Evolutionary conservation across 192 early-diverging fungal species (phyloP), one percentile per base, ranked within the genome.

Genomic region (Haplosporangium gracile): DNA sequence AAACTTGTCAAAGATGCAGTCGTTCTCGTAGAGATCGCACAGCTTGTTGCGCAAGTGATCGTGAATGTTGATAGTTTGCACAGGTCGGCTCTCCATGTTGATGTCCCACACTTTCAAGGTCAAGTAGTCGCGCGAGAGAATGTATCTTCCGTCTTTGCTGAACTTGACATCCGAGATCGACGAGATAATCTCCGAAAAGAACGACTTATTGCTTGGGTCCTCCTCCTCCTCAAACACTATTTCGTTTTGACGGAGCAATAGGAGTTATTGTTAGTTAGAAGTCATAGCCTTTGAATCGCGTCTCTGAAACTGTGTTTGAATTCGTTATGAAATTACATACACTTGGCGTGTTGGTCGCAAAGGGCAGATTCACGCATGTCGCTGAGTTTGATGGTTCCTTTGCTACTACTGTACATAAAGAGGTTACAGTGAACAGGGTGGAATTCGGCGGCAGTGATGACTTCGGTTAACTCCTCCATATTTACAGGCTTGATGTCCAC

Each of bases 1-100:
- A 81, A 99, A 99, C 92, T 99, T 99, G 93, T 99, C 99, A 92
- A 99, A 99, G 87, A 99, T 99, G 89, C 97, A 98, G 89, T 99
- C 98, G 91, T 98, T 99, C 81, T 99, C 98, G 92, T 99, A 99
- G 26, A 99, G 90, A 83, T 99, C 99, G 90, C 99, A 99, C 51
- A 99, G 92, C 89, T 98, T 98, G 88, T 94, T 93, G 88, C 95
- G 93, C 57, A 99, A 90, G 72, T 98, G 95, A 85, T 99, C 97
- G 89, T 99, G 99, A 42, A 99, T 97, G 83, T 94, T 96, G 89
- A 99, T 98, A n/a, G 96, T 96, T 84, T 98, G 94, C 43, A 99
- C 93, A 15, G 99, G 99, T 88, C 94, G 91, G 65, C 90, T 95
- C 78, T 98, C 97, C 97, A 98, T 99, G 89, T 97, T 97, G 90